phyloP scores from a whole-genome alignment of 345 rosid species.

The Linum lewisii region DNA sequence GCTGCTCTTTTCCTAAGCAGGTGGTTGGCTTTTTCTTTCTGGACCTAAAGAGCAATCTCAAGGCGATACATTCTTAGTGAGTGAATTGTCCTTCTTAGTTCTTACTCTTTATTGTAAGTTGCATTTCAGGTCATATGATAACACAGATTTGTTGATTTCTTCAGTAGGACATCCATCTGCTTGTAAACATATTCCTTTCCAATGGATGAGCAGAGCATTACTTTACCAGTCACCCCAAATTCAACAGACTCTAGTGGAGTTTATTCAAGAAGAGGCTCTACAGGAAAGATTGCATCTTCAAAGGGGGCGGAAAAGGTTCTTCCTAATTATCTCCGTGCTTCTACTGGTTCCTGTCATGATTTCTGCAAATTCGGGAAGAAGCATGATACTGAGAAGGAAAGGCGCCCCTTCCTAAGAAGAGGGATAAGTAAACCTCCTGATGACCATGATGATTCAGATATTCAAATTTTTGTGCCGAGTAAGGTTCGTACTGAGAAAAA shows the following conservation, averaged over 20 bases:
- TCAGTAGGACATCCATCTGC: neutral
- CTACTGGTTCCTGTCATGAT: slow-evolving; percentile 82
- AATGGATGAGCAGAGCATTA: slow-evolving; percentile 5
- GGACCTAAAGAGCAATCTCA: neutral
- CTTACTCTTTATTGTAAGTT: neutral
- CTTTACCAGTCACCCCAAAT: neutral
- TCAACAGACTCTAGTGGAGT: neutral
- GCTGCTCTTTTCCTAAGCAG: neutral
- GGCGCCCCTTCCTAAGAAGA: slow-evolving; percentile 31
- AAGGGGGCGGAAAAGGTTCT: slow-evolving; percentile 30
- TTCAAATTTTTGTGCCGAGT: slow-evolving; percentile 7
- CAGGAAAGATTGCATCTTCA: slow-evolving; percentile 27
- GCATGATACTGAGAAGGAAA: slow-evolving; percentile 35
- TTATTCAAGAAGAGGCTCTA: slow-evolving; percentile 22
- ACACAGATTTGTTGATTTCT: neutral
- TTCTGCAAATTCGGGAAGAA: slow-evolving; percentile 62
- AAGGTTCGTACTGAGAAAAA: slow-evolving; percentile 11
- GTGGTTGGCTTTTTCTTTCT: neutral
- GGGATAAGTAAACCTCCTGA: slow-evolving; percentile 23
- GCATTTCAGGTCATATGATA: neutral
- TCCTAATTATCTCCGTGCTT: slow-evolving; percentile 62
- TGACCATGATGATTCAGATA: slow-evolving; percentile 2
- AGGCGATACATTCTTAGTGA: neutral
- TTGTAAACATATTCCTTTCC: slow-evolving; percentile 1
- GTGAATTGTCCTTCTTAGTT: neutral